Base-by-base conservation (phyloP, 345 rosid genomes). In the Citrus australasica region DNA sequence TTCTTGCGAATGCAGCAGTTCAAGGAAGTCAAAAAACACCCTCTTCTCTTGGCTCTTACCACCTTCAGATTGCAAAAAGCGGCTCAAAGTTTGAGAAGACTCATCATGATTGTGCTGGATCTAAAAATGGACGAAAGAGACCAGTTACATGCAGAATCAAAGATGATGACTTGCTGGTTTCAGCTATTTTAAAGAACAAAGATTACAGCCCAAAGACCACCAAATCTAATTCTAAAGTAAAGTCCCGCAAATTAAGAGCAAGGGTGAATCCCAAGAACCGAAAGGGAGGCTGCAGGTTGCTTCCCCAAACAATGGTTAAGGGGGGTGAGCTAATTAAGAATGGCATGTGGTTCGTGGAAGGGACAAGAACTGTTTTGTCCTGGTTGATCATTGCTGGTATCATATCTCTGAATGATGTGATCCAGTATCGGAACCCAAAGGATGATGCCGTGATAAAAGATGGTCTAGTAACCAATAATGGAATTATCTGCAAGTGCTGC, bases 401-500 rank as follows among this genome's bases (percentile, higher is more conserved):
- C 78, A 85, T 95, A 79, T 80, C 88, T 66, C 80, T 71, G 69
- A 87, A 91, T 73, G 99, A 93, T 78, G 92, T 91, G 72, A 90
- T 95, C 80, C 92, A 92, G 80, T 91, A 88, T 73, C 89, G 94
- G 67, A 87, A 89, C 82, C 91, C 91, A 21, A 82, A 84, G 79
- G 88, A 89, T 67, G 91, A 87, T 75, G 74, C 87, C 19, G 87
- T 93, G 74, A 79, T 92, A 40, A 95, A 92, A 87, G 92, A 91
- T 71, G 99, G 98, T 83, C 73, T 83, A 73, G 87, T 91, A 71
- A 88, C 91, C 67, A 83, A 76, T 80, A 83, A 90, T 81, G 98
- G 99, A 81, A 90, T 95, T 83, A 79, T 82, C 68, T 95, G 99
- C 70, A 89, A 79, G 74, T 95, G 99, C 79, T 95, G 99, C 82